Evolutionary conservation across 1,139 yeast species (phyloP).

Genomic region (Yamadazyma epiphylla): DNA sequence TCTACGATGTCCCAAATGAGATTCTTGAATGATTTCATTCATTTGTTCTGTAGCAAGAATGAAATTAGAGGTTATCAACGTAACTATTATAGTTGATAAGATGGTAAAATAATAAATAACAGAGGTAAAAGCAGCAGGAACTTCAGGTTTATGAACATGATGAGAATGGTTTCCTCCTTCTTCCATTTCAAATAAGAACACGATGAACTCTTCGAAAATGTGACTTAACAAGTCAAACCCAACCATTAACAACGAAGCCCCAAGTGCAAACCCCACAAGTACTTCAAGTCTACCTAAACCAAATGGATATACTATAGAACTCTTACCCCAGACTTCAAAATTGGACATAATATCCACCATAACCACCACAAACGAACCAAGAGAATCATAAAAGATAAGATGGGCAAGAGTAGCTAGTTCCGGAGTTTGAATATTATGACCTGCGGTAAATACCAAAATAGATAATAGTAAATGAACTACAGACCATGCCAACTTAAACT

Average conservation of each 20-base stretch:
- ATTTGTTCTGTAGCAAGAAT: constrained; percentile 34
- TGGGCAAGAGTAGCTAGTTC: constrained; percentile 82
- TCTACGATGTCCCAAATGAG: constrained; percentile 10
- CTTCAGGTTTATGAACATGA: constrained; percentile 42
- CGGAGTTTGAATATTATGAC: constrained; percentile 53
- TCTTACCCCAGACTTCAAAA: constrained; percentile 85
- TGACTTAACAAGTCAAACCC: constrained; percentile 89
- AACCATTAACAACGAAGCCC: constrained; percentile 82
- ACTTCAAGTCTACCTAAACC: constrained; percentile 89
- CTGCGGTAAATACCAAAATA: constrained; percentile 54
- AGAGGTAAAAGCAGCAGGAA: too few relatives aligned
- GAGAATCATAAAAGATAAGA: constrained; percentile 78
- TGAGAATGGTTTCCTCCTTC: constrained; percentile 41
- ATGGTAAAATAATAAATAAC: constrained; percentile 28
- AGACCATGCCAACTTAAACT: constrained; percentile 63
- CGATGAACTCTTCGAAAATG: constrained; percentile 69
- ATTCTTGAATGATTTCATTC: constrained; percentile 26
- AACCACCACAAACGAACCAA: constrained; percentile 70
- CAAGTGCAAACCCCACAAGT: constrained; percentile 79
- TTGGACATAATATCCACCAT: constrained; percentile 78
- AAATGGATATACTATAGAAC: constrained; percentile 85
- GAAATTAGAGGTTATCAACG: constrained; percentile 34
- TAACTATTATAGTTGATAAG: constrained; percentile 23
- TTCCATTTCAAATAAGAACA: constrained; percentile 41
- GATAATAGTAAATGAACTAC: constrained; percentile 55